These are phyloP conservation scores for Umbelopsis sp. DNA, from an alignment of 371 early-diverging fungal genomes.

Conservation along the genomic window DNA sequence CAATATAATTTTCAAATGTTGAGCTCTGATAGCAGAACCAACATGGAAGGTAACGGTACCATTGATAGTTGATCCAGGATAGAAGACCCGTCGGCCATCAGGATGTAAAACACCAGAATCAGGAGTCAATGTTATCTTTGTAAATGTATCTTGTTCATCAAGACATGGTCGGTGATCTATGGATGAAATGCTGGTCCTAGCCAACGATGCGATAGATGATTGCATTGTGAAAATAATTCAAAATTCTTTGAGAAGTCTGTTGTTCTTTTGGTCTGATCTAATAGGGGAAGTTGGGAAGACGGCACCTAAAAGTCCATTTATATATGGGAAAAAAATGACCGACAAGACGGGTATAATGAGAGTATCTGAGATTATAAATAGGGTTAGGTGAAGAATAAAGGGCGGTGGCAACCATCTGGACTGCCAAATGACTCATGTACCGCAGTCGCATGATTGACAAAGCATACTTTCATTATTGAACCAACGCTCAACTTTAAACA, in stretches of 20 bases:
- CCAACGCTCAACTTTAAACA: too few species aligned
- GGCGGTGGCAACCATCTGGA: background rate
- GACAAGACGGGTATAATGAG: background rate
- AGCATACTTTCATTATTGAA: too few species aligned
- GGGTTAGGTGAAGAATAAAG: background rate
- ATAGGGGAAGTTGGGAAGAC: too few species aligned
- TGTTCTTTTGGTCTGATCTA: too few species aligned
- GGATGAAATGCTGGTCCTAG: background rate
- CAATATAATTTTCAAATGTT: background rate
- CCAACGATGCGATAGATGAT: background rate
- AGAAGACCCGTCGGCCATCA: conserved; percentile 7
- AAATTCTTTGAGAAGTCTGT: too few species aligned
- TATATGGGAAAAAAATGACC: background rate
- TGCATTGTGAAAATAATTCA: too few species aligned
- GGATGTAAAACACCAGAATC: conserved; percentile 7
- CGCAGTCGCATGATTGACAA: conserved; percentile 6
- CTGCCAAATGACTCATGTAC: conserved; percentile 1
- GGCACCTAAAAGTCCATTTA: background rate
- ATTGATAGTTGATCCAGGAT: conserved; percentile 9
- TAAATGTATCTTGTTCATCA: background rate
- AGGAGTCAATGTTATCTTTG: conserved; percentile 2
- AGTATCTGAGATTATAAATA: conserved; percentile 11
- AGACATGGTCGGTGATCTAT: background rate
- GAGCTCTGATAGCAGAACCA: background rate
- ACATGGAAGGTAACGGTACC: conserved; percentile 2